Conservation (phyloP, 495 filamentous ascomycete genomes). For the Copromyces sp. region DNA sequence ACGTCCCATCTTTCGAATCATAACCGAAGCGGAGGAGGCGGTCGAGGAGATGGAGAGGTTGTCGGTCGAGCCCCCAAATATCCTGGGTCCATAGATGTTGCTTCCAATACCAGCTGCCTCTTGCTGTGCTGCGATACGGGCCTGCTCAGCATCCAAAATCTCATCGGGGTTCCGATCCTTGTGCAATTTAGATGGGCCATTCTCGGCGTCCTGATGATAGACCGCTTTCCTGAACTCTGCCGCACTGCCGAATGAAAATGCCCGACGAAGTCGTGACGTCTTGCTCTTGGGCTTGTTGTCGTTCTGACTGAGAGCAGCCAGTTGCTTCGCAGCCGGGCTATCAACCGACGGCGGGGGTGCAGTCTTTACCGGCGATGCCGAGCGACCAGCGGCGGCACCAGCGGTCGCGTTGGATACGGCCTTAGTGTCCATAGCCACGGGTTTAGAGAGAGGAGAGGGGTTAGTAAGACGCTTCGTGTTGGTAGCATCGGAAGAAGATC, state of each 20-base stretch:
- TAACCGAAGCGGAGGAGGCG: constrained; percentile 93
- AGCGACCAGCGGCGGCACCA: constrained; percentile 11
- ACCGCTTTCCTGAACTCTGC: constrained; percentile 80
- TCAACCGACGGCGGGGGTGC: constrained; percentile 22
- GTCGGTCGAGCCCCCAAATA: constrained; percentile 89
- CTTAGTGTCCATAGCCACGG: constrained; percentile 49
- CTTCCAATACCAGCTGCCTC: constrained; percentile 85
- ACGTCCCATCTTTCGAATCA: constrained; percentile 99
- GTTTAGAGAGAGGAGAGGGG: constrained; percentile 84
- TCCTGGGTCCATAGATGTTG: constrained; percentile 86
- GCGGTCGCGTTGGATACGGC: constrained; percentile 22
- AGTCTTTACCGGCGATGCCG: constrained; percentile 24
- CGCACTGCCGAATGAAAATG: constrained; percentile 95
- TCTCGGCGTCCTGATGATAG: constrained; percentile 43
- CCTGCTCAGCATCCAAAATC: constrained; percentile 58
- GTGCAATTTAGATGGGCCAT: constrained; percentile 52
- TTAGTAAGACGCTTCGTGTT: constrained; percentile 51
- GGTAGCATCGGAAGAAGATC: constrained; percentile 57
- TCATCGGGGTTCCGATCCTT: constrained; percentile 70
- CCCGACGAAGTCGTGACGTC: constrained; percentile 80
- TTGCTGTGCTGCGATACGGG: constrained; percentile 81
- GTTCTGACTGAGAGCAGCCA: constrained; percentile 71
- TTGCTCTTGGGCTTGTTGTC: constrained; percentile 59
- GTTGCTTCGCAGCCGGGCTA: constrained; percentile 69
- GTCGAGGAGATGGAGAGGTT: constrained; percentile 96